Evolutionary conservation across 2,329 filamentous ascomycete genomes (phyloP), one percentile per base, ranked within the genome.

Genomic region (Coniochaeta pulveracea): DNA sequence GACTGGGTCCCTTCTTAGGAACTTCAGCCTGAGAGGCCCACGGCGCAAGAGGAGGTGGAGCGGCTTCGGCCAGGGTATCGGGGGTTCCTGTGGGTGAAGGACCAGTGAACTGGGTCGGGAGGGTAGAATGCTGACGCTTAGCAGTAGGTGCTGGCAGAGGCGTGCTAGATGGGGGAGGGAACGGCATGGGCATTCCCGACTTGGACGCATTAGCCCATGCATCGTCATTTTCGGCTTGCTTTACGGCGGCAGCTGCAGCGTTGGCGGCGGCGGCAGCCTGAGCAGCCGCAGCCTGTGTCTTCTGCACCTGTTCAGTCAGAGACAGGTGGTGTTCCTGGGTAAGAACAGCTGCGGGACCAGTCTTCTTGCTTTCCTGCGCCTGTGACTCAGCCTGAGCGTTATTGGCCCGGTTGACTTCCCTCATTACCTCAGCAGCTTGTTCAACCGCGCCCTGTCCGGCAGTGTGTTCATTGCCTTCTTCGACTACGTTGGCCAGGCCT

Each of bases 11-110:
- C 56, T 84, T 93, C 25, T 84, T 76, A 16, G 70, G 61, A 5
- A 66, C 60, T 31, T 82, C 80, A 3, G 72, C 71, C 43, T 96
- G 86, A 54, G 91, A 91, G 5, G 91, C 91, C 91, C 91, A 98
- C 0, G 91, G 91, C 1, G 91, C 91, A 43, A 95, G 63, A 0
- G 89, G 85, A 4, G 86, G 74, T 3, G 72, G 66, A 8, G 57
- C 50, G 4, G 50, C 50, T 34, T 52, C 49, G 26, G 53, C 58
- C 4, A 53, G 51, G 10, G 62, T 60, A 26, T 78, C 74, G 3
- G 84, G 88, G 0, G 85, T 93, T 42, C 83, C 81, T 2, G 80
- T 84, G 41, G 78, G 80, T 16, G 86, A 93, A 39, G 80, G 62
- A 34, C 63, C 54, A 9, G 57, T 59, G 39, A 72, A 75, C 45